Conservation (phyloP, 441 rosid genomes). For the Manihot esculenta region DNA sequence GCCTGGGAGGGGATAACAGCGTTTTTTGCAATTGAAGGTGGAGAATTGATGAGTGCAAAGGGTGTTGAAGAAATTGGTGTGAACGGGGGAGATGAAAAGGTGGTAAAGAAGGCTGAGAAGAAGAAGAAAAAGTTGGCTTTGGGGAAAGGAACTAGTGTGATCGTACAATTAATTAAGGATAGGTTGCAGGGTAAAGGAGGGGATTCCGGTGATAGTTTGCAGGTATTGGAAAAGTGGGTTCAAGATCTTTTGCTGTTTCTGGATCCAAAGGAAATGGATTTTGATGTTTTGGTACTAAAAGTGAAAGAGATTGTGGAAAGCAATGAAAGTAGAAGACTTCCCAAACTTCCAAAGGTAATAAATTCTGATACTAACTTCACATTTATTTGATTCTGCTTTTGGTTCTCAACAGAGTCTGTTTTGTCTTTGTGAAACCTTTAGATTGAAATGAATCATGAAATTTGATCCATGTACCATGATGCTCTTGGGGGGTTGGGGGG, state of each 20-base stretch:
- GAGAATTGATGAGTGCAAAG: constrained; percentile 40
- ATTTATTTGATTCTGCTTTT: constrained; percentile 6
- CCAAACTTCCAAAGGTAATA: constrained; percentile 91
- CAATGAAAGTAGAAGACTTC: constrained; percentile 88
- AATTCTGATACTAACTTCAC: background rate
- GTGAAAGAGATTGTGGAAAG: constrained; percentile 82
- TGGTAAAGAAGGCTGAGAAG: constrained; percentile 56
- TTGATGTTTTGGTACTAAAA: constrained; percentile 49
- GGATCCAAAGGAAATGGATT: constrained; percentile 44
- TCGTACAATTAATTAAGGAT: constrained; percentile 69
- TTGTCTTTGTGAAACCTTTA: background rate
- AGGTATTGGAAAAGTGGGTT: constrained; percentile 42
- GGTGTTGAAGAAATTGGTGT: constrained; percentile 29
- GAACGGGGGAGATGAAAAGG: constrained; percentile 38
- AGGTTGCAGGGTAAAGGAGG: constrained; percentile 40
- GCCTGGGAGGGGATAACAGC: constrained; percentile 76
- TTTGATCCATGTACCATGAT: background rate
- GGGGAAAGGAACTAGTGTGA: constrained; percentile 73
- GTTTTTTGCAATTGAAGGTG: constrained; percentile 59
- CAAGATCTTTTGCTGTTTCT: constrained; percentile 45
- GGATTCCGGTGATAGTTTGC: constrained; percentile 31
- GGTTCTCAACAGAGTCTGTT: background rate
- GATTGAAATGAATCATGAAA: background rate
- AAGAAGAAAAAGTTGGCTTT: constrained; percentile 58
- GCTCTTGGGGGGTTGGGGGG: background rate